A percentile compares a stretch with the other conserved stretches of the same genome.
Evolutionary conservation across 1,284 basidiomycete species (phyloP).

Genomic region (Papiliotrema flavescens): DNA sequence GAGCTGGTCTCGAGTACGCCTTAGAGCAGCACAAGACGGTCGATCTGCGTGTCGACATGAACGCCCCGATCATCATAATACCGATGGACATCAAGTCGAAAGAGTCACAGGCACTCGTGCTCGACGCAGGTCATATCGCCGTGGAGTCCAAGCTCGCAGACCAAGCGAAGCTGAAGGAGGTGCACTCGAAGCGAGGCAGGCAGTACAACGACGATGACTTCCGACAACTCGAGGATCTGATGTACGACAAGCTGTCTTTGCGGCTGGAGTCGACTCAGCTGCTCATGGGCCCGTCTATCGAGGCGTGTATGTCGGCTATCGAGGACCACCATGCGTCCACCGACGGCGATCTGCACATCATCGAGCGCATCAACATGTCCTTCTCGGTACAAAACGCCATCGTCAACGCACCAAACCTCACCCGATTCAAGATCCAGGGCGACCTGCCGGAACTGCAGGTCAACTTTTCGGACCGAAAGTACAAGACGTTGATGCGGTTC

Average conservation of each 20-base stretch:
- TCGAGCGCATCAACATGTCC: constrained; percentile 91
- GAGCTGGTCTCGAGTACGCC: constrained; percentile 91
- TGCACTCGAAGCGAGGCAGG: constrained; percentile 80
- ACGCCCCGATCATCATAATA: constrained; percentile 95
- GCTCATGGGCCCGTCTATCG: constrained; percentile 79
- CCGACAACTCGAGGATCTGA: constrained; percentile 79
- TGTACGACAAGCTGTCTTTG: constrained; percentile 92
- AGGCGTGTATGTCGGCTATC: constrained; percentile 75
- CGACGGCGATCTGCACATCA: constrained; percentile 69
- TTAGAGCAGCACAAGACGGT: constrained; percentile 66
- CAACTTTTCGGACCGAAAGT: constrained; percentile 95
- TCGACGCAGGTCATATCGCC: constrained; percentile 96
- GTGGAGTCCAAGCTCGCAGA: constrained; percentile 87
- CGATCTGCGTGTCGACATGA: constrained; percentile 92
- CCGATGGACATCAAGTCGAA: constrained; percentile 83
- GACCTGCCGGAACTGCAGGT: constrained; percentile 83
- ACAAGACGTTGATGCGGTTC: constrained; percentile 88
- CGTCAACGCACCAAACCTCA: constrained; percentile 76
- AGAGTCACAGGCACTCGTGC: constrained; percentile 78
- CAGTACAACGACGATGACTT: constrained; percentile 89
- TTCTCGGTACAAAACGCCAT: constrained; percentile 93
- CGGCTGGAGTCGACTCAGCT: constrained; percentile 88
- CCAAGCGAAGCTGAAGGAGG: constrained; percentile 72
- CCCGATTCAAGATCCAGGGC: constrained; percentile 89
- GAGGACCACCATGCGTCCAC: constrained; percentile 53